Evolutionary conservation across 108 stramenopile genomes (phyloP), one percentile per base, ranked within the genome.

Genomic region (Licmophora abbreviata): DNA sequence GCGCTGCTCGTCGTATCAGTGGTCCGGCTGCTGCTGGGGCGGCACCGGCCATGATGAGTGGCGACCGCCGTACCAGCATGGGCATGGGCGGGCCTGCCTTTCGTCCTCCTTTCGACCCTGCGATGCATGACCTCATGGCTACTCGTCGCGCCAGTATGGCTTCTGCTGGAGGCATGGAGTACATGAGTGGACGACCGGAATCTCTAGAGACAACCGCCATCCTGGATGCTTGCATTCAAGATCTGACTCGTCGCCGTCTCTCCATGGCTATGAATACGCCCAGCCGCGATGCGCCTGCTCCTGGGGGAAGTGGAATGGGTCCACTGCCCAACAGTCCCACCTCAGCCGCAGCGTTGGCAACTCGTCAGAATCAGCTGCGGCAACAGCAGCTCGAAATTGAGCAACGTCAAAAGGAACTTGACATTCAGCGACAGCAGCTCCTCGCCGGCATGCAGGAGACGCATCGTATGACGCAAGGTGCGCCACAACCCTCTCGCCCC

Each of bases 191-290:
- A 15, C 64, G 64, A 18, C 56, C 49, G 14, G 49, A 53, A 27
- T 61, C 64, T 18, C 37, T 77, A 54, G 76, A 77, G 51, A 61
- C 77, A 17, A 61, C 68, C 10, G 60, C 77, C 22, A 71, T 71
- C 14, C 46, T 77, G 18, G 80, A 77, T 64, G 80, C 76, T 5
- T 71, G 66, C 37, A 71, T 82, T 25, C 51, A 61, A 32, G 76
- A 82, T 50, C 48, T 74, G 27, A 65, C 76, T 0, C 44, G 70
- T 18, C 30, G 75, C 20, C 59, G 75, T 9, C 41, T 68, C 9
- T 61, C 61, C 32, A 65, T 82, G 73, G 63, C 76, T 26, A 52
- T 58, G 51, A 60, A 60, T 28, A 31, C 7, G 2, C 26, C 43
- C 3, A 5, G 38, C 2, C 2, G 37, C 35, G 25, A 21, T 10